Evolutionary conservation across 306 rosid genomes (phyloP).

Genomic region (Adenanthera pavonina): DNA sequence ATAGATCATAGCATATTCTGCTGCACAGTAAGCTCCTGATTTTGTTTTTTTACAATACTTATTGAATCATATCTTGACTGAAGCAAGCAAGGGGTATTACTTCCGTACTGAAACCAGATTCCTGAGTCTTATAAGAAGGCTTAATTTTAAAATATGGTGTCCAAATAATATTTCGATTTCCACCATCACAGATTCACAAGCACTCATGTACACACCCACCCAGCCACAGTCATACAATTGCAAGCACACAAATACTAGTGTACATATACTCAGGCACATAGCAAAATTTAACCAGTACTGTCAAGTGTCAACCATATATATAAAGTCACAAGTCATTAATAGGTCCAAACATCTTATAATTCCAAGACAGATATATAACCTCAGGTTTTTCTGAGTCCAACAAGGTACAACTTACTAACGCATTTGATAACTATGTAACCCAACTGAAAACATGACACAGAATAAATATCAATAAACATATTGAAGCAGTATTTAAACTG

Average conservation of each 20-base stretch:
- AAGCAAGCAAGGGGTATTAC: background rate
- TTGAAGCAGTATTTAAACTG: constrained; percentile 40
- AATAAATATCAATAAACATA: constrained; percentile 36
- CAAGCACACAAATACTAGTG: background rate
- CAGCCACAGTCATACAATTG: background rate
- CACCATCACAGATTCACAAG: background rate
- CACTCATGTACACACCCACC: background rate
- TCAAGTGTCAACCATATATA: background rate
- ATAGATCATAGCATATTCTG: background rate
- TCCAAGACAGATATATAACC: background rate
- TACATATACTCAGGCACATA: background rate
- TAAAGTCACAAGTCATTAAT: background rate
- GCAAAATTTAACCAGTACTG: background rate
- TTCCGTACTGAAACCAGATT: constrained; percentile 2
- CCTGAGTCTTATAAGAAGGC: background rate
- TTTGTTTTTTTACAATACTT: background rate
- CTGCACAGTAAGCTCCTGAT: background rate
- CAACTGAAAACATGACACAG: constrained; percentile 11
- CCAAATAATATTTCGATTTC: background rate
- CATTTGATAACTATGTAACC: constrained; percentile 8
- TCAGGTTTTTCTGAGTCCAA: constrained; percentile 23
- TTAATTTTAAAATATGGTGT: background rate
- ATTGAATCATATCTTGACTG: background rate
- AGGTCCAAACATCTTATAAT: constrained; percentile 25
- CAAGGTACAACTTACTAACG: constrained; percentile 22